Conservation (phyloP, 2,329 filamentous ascomycete genomes). For the Neonectria magnoliae region DNA sequence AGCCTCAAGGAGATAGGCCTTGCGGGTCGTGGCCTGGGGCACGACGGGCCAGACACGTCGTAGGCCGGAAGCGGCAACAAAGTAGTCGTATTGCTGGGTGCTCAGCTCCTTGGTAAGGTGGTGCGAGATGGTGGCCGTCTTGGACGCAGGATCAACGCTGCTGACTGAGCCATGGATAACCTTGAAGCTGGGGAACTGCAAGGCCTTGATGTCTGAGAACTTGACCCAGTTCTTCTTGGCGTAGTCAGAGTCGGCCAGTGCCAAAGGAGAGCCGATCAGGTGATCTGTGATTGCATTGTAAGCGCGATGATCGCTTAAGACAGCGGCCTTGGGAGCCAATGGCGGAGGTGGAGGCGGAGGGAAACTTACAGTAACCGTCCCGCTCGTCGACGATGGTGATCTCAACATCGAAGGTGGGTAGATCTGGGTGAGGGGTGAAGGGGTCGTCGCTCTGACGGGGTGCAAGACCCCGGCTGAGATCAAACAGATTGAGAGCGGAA, state of each 20-base stretch:
- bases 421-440: constrained; percentile 53
- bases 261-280: constrained; percentile 78
- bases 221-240: constrained; percentile 76
- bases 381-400: constrained; percentile 81
- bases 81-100: constrained; percentile 74
- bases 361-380: constrained; percentile 80
- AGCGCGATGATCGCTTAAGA: constrained; percentile 8
- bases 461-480: constrained; percentile 67
- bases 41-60: constrained; percentile 77
- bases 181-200: constrained; percentile 70
- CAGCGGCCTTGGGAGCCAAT: neutral
- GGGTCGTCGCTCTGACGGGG: constrained; percentile 55
- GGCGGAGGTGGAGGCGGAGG: neutral
- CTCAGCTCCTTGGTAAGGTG: constrained; percentile 54
- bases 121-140: constrained; percentile 67
- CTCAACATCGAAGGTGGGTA: constrained; percentile 66
- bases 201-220: constrained; percentile 72
- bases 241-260: constrained; percentile 71
- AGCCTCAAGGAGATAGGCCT: constrained; percentile 71
- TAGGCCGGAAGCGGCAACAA: constrained; percentile 77
- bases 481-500: constrained; percentile 72
- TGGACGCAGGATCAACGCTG: constrained; percentile 66
- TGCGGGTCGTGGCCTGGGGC: constrained; percentile 70
- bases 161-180: constrained; percentile 74
- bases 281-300: constrained; percentile 64